Evolutionary conservation across 2,329 filamentous ascomycete genomes (phyloP), one percentile per base, ranked within the genome.

Genomic region (Epichloe gansuensis): DNA sequence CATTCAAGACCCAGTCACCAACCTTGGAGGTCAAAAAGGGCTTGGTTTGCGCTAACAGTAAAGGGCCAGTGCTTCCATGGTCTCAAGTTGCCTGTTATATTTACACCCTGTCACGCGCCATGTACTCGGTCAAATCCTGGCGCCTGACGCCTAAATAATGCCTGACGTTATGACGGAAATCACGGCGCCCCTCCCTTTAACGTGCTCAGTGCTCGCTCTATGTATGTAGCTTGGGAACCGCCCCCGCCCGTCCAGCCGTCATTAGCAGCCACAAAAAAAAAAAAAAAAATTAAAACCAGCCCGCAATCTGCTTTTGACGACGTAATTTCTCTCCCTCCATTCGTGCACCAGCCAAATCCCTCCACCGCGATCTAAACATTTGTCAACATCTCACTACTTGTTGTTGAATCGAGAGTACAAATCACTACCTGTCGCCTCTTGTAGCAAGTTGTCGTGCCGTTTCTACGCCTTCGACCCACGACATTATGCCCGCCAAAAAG

Each of bases 401-500:
- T 13, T 13, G 5, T 34, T 31, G 5, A 13, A 8, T 13, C 9
- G 25, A 4, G 31, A n/a, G 15, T 17, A 35, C 28, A 46, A 8
- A 3, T 8, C 31, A 31, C 44, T 21, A n/a, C 12, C 15, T 31
- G 3, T 17, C 23, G 15, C 23, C 7, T 9, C 11, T 21, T 17
- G 12, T 46, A 21, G 13, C 25, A 34, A 28, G 25, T 17, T 23
- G 31, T 34, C 25, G 49, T 37, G 42, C 17, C 17, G 23, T 38
- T 28, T 25, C 15, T 11, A 13, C 31, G 12, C 6, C 28, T 44
- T 17, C 5, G 7, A 42, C 23, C 7, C 31, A 13, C 60, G 63
- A 67, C 63, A 72, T 64, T 64, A 73, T 73, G 70, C 67, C 70
- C 65, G 65, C 69, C 54, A 67, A 64, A 59, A 69, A 72, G 58